Evolutionary conservation across 305 asterid species (phyloP).

Genomic region (Euphrasia arctica): DNA sequence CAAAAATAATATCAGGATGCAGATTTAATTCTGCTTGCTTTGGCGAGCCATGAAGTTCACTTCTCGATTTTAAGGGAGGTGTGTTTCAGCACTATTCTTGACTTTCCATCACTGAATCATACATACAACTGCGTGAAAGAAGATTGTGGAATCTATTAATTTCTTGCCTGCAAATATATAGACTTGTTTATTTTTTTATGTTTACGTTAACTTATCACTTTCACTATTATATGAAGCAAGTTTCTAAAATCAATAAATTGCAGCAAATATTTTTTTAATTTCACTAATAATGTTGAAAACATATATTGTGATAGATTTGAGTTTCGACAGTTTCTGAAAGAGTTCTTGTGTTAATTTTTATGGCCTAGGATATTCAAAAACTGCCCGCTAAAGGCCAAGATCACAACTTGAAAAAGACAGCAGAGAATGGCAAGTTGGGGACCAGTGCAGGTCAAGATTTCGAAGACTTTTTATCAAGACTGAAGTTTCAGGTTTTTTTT

Average conservation of each 20-base stretch:
- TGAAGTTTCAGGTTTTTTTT: constrained; percentile 49
- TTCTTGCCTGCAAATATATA: constrained; percentile 6
- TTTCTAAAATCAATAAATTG: neutral
- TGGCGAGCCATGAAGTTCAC: constrained; percentile 60
- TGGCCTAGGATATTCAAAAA: constrained; percentile 35
- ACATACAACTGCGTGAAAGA: neutral
- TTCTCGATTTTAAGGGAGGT: constrained; percentile 62
- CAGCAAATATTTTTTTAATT: neutral
- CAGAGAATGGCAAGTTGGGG: constrained; percentile 18
- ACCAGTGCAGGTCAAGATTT: constrained; percentile 10
- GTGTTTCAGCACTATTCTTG: constrained; percentile 3
- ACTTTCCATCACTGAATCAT: constrained; percentile 15
- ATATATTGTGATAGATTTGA: constrained; percentile 9
- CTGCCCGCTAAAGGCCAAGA: constrained; percentile 18
- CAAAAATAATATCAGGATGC: constrained; percentile 44
- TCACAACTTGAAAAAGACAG: constrained; percentile 5
- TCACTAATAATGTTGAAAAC: neutral
- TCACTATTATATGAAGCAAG: neutral
- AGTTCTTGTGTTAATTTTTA: constrained; percentile 12
- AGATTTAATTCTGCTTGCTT: constrained; percentile 58
- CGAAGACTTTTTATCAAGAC: constrained; percentile 35
- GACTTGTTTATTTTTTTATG: neutral
- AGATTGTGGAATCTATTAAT: neutral
- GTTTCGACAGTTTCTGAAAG: constrained; percentile 11
- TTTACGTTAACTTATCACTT: constrained; percentile 13